Evolutionary conservation across 2,329 filamentous ascomycete genomes (phyloP).

Genomic region (Cercospora citrullina): DNA sequence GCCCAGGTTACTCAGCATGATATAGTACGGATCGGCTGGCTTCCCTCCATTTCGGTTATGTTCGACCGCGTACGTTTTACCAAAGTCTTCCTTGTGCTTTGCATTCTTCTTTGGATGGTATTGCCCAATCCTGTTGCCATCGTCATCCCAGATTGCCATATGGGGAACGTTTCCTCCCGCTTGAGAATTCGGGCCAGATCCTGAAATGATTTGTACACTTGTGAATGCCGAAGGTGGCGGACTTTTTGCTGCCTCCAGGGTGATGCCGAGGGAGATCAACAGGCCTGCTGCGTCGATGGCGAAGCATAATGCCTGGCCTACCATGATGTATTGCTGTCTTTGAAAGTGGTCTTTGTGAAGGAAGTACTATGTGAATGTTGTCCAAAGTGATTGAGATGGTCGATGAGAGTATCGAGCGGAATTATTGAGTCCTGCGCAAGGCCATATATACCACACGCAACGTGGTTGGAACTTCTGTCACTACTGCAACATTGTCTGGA

Average conservation of each 20-base stretch:
- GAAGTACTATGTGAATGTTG: background rate
- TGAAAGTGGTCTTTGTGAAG: background rate
- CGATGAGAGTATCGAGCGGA: background rate
- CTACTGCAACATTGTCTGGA: no score
- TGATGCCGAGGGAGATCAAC: background rate
- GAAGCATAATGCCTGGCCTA: background rate
- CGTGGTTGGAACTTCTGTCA: no score
- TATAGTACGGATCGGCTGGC: background rate
- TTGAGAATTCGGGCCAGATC: conserved; percentile 1
- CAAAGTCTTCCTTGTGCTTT: background rate
- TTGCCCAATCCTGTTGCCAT: conserved; percentile 10
- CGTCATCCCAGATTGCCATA: conserved; percentile 9
- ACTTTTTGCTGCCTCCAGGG: background rate
- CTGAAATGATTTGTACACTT: conserved; percentile 1
- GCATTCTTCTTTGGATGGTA: conserved; percentile 6
- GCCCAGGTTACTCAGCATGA: conserved; percentile 4
- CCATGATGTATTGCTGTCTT: background rate
- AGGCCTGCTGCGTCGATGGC: background rate
- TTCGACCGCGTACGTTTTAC: background rate
- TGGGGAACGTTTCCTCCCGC: conserved; percentile 3
- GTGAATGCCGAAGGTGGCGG: background rate
- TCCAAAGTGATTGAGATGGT: background rate
- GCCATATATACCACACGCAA: background rate
- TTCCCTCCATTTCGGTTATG: conserved; percentile 8
- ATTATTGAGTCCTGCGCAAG: background rate